phyloP scores from a whole-genome alignment of 495 filamentous ascomycete genomes.

The Neurospora sp. region DNA sequence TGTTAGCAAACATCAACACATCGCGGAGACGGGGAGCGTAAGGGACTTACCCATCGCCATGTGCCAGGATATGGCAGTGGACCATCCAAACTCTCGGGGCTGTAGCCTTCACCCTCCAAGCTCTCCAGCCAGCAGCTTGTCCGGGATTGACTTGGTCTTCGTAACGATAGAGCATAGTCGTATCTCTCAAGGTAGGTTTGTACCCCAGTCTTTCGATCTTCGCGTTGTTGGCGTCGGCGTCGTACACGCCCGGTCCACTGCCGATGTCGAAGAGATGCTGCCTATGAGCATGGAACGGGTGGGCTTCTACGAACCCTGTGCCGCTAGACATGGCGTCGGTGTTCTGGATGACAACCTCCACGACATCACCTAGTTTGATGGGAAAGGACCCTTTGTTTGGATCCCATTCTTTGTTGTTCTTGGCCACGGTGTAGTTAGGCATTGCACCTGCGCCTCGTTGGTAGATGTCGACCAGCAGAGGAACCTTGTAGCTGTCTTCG shows the following conservation, averaged over 20 bases:
- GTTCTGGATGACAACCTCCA: constrained; percentile 53
- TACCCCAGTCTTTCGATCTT: constrained; percentile 25
- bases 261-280: constrained; percentile 51
- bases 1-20: constrained; percentile 2
- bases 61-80: constrained; percentile 46
- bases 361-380: constrained; percentile 45
- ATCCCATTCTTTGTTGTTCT: constrained; percentile 44
- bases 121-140: constrained; percentile 44
- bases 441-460: constrained; percentile 26
- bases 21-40: background rate
- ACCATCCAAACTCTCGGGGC: constrained; percentile 53
- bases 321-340: constrained; percentile 24
- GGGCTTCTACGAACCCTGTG: constrained; percentile 42
- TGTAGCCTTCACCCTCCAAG: constrained; percentile 43
- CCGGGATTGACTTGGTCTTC: constrained; percentile 21
- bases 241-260: constrained; percentile 45
- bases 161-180: constrained; percentile 46
- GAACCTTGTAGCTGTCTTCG: constrained; percentile 27
- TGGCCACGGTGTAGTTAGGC: constrained; percentile 33
- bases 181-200: constrained; percentile 42
- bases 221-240: constrained; percentile 41
- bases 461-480: constrained; percentile 50
- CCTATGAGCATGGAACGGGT: constrained; percentile 54
- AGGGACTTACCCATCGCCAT: constrained; percentile 21
- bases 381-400: constrained; percentile 40